These are phyloP conservation scores for Trametes sp. DNA, from an alignment of 1,284 basidiomycete species.

Conservation along the genomic window DNA sequence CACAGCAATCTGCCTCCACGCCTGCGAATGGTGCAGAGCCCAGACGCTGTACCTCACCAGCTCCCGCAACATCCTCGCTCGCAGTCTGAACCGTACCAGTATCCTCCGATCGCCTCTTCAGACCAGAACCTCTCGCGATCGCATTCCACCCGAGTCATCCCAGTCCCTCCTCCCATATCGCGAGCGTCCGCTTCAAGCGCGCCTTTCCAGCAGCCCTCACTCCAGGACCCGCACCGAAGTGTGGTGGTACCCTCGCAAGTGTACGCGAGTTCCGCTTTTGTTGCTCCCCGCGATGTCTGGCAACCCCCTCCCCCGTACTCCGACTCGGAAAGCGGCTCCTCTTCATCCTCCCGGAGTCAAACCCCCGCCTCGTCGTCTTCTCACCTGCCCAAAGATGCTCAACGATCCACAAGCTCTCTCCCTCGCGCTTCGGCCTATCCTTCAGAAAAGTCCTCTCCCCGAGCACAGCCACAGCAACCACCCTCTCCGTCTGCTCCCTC, in stretches of 20 bases:
- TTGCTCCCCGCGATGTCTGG: conserved; percentile 25
- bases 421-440: neutral
- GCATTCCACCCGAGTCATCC: conserved; percentile 22
- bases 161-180: conserved; percentile 26
- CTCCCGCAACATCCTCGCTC: conserved; percentile 24
- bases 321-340: conserved; percentile 30
- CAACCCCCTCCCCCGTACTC: conserved; percentile 29
- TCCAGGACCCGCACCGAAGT: conserved; percentile 7
- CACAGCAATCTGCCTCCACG: conserved; percentile 27
- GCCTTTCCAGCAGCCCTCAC: conserved; percentile 14
- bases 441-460: conserved; percentile 9
- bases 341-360: conserved; percentile 28
- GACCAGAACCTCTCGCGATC: conserved; percentile 25
- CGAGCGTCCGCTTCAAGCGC: conserved; percentile 15
- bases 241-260: conserved; percentile 2
- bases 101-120: conserved; percentile 17
- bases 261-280: conserved; percentile 21
- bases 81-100: conserved; percentile 28
- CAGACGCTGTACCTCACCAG: conserved; percentile 15
- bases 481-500: conserved; percentile 1
- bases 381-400: conserved; percentile 14
- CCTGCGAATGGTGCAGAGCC: conserved; percentile 24
- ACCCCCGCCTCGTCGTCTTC: conserved; percentile 33
- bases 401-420: conserved; percentile 9
- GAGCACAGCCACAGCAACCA: neutral